Evolutionary conservation across 2,329 filamentous ascomycete species (phyloP).

Genomic region (Monilinia aucupariae): DNA sequence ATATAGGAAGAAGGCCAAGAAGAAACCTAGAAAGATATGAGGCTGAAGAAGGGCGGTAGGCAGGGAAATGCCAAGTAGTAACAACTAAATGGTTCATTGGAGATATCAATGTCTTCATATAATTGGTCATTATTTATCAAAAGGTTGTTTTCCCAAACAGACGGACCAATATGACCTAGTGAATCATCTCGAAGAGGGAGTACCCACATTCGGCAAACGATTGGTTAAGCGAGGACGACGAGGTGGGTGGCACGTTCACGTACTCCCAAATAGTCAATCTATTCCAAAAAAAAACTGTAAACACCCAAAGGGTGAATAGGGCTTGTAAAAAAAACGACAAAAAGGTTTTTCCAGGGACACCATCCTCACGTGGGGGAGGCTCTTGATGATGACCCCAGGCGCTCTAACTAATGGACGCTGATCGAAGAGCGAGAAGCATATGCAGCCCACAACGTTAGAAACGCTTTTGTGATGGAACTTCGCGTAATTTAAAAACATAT

Average conservation of each 20-base stretch:
- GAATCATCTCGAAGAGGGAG: not conserved
- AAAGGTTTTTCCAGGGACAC: not conserved
- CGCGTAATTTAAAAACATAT: not conserved
- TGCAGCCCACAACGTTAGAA: not conserved
- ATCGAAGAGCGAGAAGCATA: not conserved
- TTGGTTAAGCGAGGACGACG: not conserved
- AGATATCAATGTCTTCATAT: not conserved
- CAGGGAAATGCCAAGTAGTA: not conserved
- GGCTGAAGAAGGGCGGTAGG: not conserved
- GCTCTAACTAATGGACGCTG: not conserved
- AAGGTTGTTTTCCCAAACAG: not conserved
- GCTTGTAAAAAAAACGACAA: not conserved
- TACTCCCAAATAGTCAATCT: not conserved
- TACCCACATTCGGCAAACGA: not conserved
- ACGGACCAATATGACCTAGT: rapidly evolving
- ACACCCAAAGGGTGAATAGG: not conserved
- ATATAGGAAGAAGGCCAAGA: not conserved
- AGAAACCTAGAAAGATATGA: not conserved
- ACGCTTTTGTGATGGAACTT: not conserved
- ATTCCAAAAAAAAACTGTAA: not conserved
- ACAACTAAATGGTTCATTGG: not conserved
- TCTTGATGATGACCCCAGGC: slow-evolving; percentile 5
- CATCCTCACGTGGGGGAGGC: not conserved
- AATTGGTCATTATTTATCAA: not conserved
- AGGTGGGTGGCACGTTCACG: not conserved